Base-by-base conservation (phyloP, 192 early-diverging fungal genomes). In the Geranomyces variabilis region DNA sequence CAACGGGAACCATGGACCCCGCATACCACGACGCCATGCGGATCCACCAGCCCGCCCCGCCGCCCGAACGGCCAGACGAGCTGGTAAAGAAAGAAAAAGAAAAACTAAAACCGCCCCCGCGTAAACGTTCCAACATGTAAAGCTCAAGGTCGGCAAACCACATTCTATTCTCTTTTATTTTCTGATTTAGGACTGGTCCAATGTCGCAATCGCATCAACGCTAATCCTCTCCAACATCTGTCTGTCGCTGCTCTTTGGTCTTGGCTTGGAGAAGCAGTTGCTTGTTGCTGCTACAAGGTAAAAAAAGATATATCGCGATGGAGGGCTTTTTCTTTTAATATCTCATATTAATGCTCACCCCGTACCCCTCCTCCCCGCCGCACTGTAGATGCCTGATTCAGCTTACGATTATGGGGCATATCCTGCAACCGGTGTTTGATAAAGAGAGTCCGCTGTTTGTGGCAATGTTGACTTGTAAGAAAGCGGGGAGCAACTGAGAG, bases 361-460 rank as follows among this genome's bases (percentile, higher is more conserved):
- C 15, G 3, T 24, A 8, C 7, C 24, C 15, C 51, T 53, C 4
- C 24, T 0, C 60, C 41, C 56, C n/a, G n/a, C n/a, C n/a, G n/a
- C n/a, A n/a, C n/a, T n/a, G n/a, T n/a, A 60, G 70, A 29, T 76
- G 75, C 59, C 73, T 93, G 28, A 80, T 90, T 21, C 94, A 96
- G 69, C 80, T 96, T 41, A 88, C 89, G 1, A 59, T 91, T 22
- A 88, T 96, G 81, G 89, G 89, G 81, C 63, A 66, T 8, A 51
- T 26, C 10, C 31, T 76, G 26, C 51, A 75, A 30, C 78, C 78
- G 15, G 70, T 72, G 24, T 65, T 77, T 67, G 51, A 69, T 5
- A 60, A 60, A 28, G 64, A 72, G n/a, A 60, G 21, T 33, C 41
- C 57, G 36, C 28, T 45, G 29, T 49, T 69, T n/a, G 73, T 75